Conservation (phyloP, 495 filamentous ascomycete species). For the Hamigera avellanea region DNA sequence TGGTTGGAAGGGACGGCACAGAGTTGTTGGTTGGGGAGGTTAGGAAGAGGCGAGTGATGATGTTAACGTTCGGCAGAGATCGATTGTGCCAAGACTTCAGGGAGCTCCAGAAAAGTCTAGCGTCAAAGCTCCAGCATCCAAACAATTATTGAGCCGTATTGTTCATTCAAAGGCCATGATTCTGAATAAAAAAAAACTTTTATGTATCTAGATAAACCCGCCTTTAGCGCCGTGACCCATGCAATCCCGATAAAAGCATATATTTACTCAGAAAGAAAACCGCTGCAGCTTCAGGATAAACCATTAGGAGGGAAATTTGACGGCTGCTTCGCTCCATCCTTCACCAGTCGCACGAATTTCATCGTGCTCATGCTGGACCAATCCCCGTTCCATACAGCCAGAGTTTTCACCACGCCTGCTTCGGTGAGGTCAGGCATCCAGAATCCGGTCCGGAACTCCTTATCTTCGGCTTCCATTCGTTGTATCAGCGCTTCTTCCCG, state of each 20-base stretch:
- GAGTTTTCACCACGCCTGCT: conserved; percentile 35
- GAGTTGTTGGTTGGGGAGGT: conserved; percentile 8
- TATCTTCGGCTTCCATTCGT: conserved; percentile 55
- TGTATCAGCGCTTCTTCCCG: conserved; percentile 68
- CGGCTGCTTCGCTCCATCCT: conserved; percentile 39
- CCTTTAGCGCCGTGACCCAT: too few relatives aligned
- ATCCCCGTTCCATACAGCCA: conserved; percentile 50
- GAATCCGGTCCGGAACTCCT: conserved; percentile 77
- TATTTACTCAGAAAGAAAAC: too few relatives aligned
- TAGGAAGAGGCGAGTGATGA: conserved; percentile 18
- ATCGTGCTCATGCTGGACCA: conserved; percentile 48
- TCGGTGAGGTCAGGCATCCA: conserved; percentile 56
- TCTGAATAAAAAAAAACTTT: not conserved
- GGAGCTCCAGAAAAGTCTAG: conserved; percentile 7
- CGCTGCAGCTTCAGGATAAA: conserved; percentile 29
- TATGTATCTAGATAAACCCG: not conserved
- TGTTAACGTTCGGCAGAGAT: conserved; percentile 15
- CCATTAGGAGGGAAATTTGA: conserved; percentile 63
- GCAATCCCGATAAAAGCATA: too few relatives aligned
- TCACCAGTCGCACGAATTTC: conserved; percentile 50
- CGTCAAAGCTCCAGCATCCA: not conserved
- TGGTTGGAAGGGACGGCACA: conserved; percentile 5
- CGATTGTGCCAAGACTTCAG: conserved; percentile 20
- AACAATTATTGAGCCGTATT: too few relatives aligned
- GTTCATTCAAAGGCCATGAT: too few relatives aligned